Evolutionary conservation across 768 basidiomycete genomes (phyloP).

Genomic region (Hericium erinaceus): DNA sequence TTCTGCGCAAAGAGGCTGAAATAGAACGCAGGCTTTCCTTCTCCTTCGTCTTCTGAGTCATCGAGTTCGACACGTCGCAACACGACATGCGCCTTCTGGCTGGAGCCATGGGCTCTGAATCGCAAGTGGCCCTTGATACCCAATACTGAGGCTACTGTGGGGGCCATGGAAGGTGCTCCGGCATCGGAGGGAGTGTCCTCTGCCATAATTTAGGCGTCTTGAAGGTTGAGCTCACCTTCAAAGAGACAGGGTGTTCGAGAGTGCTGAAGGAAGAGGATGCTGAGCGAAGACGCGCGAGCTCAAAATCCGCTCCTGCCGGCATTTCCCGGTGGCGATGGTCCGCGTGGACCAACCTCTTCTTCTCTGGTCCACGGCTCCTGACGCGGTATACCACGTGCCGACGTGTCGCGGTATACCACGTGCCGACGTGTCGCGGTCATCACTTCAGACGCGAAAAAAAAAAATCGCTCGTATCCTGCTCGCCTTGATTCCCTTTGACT

Average conservation of each 20-base stretch:
- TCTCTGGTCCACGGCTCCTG: too few relatives aligned
- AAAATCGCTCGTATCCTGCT: too few relatives aligned
- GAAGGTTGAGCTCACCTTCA: conserved; percentile 14
- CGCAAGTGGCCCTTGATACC: conserved; percentile 55
- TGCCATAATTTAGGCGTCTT: conserved; percentile 8
- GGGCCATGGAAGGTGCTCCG: conserved; percentile 11
- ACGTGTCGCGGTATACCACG: background rate
- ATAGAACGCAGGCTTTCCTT: conserved; percentile 32
- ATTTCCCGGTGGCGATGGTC: background rate
- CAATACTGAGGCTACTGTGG: conserved; percentile 42
- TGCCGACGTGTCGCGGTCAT: background rate
- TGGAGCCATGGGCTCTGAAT: conserved; percentile 56
- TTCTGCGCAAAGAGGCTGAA: conserved; percentile 64
- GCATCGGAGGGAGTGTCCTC: conserved; percentile 8
- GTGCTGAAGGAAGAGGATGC: conserved; percentile 7
- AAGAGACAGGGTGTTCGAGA: conserved; percentile 2
- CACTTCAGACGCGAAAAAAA: too few relatives aligned
- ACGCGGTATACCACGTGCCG: background rate
- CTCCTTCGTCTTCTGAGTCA: conserved; percentile 33
- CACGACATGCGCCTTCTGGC: conserved; percentile 60
- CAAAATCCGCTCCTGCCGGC: background rate
- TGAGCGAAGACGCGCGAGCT: background rate
- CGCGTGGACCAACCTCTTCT: background rate
- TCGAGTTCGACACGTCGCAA: conserved; percentile 51
- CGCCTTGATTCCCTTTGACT: too few relatives aligned